phyloP scores from a whole-genome alignment of 805 yeast species.

The Sungouiozyma intestinalis region DNA sequence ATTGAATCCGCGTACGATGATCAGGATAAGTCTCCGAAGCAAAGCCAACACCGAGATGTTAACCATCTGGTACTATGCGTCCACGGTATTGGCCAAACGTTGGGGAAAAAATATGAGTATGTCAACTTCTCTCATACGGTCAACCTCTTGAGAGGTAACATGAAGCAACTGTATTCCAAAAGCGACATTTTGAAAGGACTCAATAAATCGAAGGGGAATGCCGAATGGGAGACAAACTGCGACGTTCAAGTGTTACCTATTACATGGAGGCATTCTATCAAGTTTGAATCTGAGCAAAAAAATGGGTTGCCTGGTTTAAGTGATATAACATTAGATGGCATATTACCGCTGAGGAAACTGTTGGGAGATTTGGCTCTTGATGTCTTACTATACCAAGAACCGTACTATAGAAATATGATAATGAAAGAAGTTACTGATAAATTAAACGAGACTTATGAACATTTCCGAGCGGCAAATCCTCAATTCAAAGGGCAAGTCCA shows the following conservation, averaged over 20 bases:
- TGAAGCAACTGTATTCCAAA: slow-evolving; percentile 40
- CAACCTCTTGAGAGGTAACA: slow-evolving; percentile 48
- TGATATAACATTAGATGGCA: slow-evolving; percentile 69
- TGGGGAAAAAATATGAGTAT: slow-evolving; percentile 68
- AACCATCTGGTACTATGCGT: slow-evolving; percentile 67
- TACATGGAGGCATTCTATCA: slow-evolving; percentile 77
- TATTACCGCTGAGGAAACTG: slow-evolving; percentile 62
- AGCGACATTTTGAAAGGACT: slow-evolving; percentile 32
- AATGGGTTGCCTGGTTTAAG: slow-evolving; percentile 48
- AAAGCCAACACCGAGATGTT: slow-evolving; percentile 31
- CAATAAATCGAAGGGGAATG: slow-evolving; percentile 34
- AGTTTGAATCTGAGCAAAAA: slow-evolving; percentile 38
- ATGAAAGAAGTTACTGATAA: slow-evolving; percentile 49
- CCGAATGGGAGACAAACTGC: slow-evolving; percentile 40
- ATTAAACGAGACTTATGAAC: slow-evolving; percentile 50
- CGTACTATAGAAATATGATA: slow-evolving; percentile 52
- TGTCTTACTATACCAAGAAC: slow-evolving; percentile 69
- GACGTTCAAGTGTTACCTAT: slow-evolving; percentile 80
- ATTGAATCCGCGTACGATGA: slow-evolving; percentile 42
- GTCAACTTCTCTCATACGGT: slow-evolving; percentile 83
- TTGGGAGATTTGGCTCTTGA: slow-evolving; percentile 85
- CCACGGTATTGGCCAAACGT: slow-evolving; percentile 90
- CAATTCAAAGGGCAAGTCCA: slow-evolving; percentile 72
- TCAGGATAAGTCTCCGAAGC: slow-evolving; percentile 30
- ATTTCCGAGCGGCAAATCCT: slow-evolving; percentile 56